Base-by-base conservation (phyloP, 1,284 basidiomycete genomes). In the Pseudozyma sp. region DNA sequence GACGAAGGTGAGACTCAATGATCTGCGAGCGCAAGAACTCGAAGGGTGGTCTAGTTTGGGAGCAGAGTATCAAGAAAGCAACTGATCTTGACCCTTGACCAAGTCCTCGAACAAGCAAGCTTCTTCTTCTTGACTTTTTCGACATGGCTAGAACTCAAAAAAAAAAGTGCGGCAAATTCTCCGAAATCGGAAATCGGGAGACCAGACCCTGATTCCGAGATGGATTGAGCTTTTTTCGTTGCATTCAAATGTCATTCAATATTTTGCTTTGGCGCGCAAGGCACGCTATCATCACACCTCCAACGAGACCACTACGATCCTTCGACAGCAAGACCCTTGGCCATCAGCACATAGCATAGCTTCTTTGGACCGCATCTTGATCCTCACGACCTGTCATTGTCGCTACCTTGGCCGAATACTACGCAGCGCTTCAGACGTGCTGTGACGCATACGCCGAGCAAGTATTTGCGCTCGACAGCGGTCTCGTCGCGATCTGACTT, bases 221-320 rank as follows among this genome's bases (percentile, higher is more conserved):
- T 44, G 16, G 12, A 44, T 3, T 1, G 3, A 31, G 25, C 25
- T 31, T 31, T 31, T 8, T 16, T 3, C 1, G 70, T 73, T 52
- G 53, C 67, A 75, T 57, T 75, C 67, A 75, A 75, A 75, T 75
- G 38, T 70, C 72, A 75, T 62, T 75, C 67, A 75, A 70, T 70
- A 59, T 52, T 43, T 13, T 14, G 0, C 43, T 12, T 55, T 67
- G 58, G 64, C 67, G 25, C 25, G 10, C 9, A 19, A n/a, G 3
- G 13, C 52, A 40, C 64, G 68, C 64, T 14, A 59, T 34, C 64
- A 52, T 67, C 59, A 44, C 60, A 47, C n/a, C 39, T 48, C 8
- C 50, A 67, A 54, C 56, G 72, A 75, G 72, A 75, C 72, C 58
- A 5, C 40, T 53, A 49, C 67, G 72, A 75, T 75, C 54, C 68